phyloP scores from a whole-genome alignment of 306 rosid genomes.

The Potentilla sterilis region DNA sequence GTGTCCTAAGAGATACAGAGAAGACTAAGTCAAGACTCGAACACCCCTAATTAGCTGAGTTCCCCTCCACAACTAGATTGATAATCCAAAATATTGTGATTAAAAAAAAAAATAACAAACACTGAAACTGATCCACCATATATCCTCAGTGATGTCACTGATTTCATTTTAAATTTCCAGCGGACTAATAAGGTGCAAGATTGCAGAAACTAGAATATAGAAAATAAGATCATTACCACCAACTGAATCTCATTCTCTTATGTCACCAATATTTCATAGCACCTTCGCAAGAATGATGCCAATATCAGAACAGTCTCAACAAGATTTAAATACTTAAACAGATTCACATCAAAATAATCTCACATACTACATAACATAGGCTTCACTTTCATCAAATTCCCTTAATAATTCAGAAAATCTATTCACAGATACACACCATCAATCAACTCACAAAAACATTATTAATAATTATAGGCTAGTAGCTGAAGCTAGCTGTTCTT shows the following conservation, averaged over 20 bases:
- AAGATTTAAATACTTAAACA: constrained; percentile 19
- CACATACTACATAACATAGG: constrained; percentile 33
- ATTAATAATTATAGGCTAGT: constrained; percentile 4
- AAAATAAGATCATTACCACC: constrained; percentile 40
- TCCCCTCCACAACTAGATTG: background rate
- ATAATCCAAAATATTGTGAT: background rate
- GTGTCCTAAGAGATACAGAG: background rate
- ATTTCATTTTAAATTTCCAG: constrained; percentile 11
- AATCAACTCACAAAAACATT: constrained; percentile 24
- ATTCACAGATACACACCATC: constrained; percentile 30
- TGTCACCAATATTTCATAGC: constrained; percentile 34
- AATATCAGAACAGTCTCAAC: constrained; percentile 10
- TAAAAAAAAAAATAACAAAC: background rate
- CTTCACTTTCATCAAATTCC: constrained; percentile 27
- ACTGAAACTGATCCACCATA: constrained; percentile 3
- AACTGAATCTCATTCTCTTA: constrained; percentile 41
- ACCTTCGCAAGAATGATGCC: constrained; percentile 27
- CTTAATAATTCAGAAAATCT: constrained; percentile 25
- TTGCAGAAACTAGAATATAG: constrained; percentile 25
- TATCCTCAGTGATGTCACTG: background rate
- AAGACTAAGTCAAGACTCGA: background rate
- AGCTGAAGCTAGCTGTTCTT: constrained; percentile 16
- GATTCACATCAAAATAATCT: constrained; percentile 29
- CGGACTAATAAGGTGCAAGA: background rate
- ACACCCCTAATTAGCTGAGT: background rate